Evolutionary conservation across 2,329 filamentous ascomycete genomes (phyloP).

Genomic region (Passalora sequoiae): DNA sequence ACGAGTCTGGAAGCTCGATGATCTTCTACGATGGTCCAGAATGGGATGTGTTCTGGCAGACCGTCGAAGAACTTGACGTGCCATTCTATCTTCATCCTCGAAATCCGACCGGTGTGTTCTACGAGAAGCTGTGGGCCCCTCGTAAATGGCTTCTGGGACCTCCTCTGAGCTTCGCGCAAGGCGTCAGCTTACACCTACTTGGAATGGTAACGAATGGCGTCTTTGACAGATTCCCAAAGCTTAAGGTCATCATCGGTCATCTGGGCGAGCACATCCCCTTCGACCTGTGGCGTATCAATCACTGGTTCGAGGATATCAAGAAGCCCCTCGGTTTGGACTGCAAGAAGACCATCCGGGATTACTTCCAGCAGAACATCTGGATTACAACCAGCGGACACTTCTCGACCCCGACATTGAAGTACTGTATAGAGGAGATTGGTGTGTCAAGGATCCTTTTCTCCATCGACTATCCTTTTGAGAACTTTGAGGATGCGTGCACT

Average conservation of each 20-base stretch:
- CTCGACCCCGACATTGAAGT: conserved; percentile 50
- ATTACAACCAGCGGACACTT: conserved; percentile 56
- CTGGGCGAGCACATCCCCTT: conserved; percentile 49
- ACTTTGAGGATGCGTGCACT: conserved; percentile 26
- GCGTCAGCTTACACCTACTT: conserved; percentile 54
- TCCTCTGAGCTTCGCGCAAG: conserved; percentile 55
- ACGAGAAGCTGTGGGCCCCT: conserved; percentile 56
- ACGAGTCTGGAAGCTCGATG: conserved; percentile 54
- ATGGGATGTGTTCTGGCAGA: conserved; percentile 59
- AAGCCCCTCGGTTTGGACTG: conserved; percentile 47
- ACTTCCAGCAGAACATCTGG: conserved; percentile 54
- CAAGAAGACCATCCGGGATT: conserved; percentile 47
- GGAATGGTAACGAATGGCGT: conserved; percentile 49
- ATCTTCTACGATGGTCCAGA: conserved; percentile 60
- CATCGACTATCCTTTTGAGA: conserved; percentile 32
- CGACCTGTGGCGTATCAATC: conserved; percentile 45
- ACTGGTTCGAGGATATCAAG: conserved; percentile 54
- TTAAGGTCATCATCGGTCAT: conserved; percentile 47
- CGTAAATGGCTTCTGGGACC: conserved; percentile 58
- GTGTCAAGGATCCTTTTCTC: conserved; percentile 28
- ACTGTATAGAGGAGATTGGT: conserved; percentile 46
- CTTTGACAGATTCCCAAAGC: conserved; percentile 45
- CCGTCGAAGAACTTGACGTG: conserved; percentile 55
- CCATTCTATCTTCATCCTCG: conserved; percentile 61
- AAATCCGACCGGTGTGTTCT: conserved; percentile 43